Base-by-base conservation (phyloP, 768 basidiomycete genomes). In the Lactifluus volemus region DNA sequence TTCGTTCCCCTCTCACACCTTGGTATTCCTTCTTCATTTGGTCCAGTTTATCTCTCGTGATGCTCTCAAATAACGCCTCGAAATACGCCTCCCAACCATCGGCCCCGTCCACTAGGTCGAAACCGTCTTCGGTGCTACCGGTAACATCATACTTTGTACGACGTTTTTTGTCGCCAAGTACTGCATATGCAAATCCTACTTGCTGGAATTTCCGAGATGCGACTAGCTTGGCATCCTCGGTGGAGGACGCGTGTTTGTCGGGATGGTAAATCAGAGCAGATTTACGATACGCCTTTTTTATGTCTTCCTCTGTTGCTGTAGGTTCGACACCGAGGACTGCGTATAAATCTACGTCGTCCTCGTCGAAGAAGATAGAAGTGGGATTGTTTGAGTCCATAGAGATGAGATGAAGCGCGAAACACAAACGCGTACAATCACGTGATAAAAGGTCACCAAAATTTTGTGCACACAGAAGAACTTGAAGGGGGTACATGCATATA, bases 21-120 rank as follows among this genome's bases (percentile, higher is more conserved):
- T 98, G 94, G 73, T 99, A 99, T 68, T 84, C 85, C 67, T 84
- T 85, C 81, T 92, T 96, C 83, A 96, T 84, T 71, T 97, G 91
- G 65, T 98, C 93, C 56, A 99, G 77, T 71, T 84, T 88, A 61
- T 83, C 85, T 63, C 85, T 81, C 58, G 93, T 95, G 29, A 96
- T 89, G 56, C 84, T 80, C 62, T 95, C 89, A 65, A 93, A 97
- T 65, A 97, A 74, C 59, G 86, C 86, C 70, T 88, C 88, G 67
- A 98, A 99, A 74, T 99, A 99, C 6, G 89, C 83, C 68, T 93
- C 92, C 97, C 97, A 99, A 1, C 92, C 91, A 63, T 86, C 89
- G 61, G 88, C 90, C 10, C 84, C 90, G 6, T 81, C 81, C 25
- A 76, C 84, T 44, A 88, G 70, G 52, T 85, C 84, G 48, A 88